These are phyloP conservation scores for Termitomyces sp. DNA, from an alignment of 768 basidiomycete genomes.

Conservation along the genomic window DNA sequence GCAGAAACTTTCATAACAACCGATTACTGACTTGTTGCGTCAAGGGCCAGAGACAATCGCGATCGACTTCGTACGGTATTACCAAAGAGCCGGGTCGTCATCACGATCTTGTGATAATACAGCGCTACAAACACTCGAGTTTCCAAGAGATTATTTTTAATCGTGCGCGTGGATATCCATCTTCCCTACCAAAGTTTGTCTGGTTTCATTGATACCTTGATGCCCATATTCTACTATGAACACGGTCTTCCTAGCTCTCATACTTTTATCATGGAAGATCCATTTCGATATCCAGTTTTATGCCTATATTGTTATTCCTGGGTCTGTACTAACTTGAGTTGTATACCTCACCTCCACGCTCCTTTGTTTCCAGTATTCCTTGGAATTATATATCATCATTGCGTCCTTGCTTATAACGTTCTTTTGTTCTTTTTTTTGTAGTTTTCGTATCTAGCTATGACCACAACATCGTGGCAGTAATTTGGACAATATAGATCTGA, in stretches of 20 bases:
- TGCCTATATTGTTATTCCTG: neutral
- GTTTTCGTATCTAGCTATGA: neutral
- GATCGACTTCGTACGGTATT: constrained; percentile 16
- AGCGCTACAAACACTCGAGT: neutral
- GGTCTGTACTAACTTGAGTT: neutral
- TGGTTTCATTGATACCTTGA: neutral
- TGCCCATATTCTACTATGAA: no score
- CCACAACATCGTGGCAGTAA: no score
- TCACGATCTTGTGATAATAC: neutral
- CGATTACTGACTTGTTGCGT: neutral
- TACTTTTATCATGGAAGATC: neutral
- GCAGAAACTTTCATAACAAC: neutral
- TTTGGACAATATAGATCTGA: no score
- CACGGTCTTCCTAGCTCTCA: neutral
- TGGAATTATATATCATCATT: neutral
- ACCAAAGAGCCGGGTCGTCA: constrained; percentile 2
- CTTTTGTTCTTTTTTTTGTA: neutral
- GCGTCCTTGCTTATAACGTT: neutral
- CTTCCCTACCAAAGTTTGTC: neutral
- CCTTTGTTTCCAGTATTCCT: neutral
- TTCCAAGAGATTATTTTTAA: neutral
- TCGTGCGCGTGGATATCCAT: neutral
- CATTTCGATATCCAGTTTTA: no score
- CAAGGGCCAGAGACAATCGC: neutral
- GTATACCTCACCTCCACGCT: neutral